These are phyloP conservation scores for Rubia tinctorum DNA, from an alignment of 305 asterid genomes.

Conservation along the genomic window DNA sequence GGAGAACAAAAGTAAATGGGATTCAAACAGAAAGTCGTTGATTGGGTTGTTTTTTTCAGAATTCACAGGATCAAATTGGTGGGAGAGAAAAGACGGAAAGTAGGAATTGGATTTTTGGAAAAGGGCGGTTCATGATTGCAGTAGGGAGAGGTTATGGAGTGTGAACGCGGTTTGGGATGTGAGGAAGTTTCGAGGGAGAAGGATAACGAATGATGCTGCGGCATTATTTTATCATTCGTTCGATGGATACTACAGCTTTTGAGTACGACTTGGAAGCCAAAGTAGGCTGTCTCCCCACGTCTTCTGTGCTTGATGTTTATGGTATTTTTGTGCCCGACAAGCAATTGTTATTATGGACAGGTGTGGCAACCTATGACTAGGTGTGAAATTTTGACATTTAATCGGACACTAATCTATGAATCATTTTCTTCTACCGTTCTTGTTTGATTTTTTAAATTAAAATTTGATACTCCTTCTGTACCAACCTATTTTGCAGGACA, in stretches of 20 bases:
- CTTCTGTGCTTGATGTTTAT: not conserved
- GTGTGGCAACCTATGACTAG: slow-evolving; percentile 3
- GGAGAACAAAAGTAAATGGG: slow-evolving; percentile 17
- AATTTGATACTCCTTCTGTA: no score
- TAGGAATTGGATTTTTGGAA: not conserved
- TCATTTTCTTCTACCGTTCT: not conserved
- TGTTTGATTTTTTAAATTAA: no score
- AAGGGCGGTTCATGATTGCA: not conserved
- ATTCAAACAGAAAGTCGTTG: slow-evolving; percentile 15
- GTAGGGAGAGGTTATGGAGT: slow-evolving; percentile 10
- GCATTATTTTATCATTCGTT: not conserved
- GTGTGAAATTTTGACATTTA: not conserved
- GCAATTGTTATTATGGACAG: not conserved
- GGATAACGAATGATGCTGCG: not conserved
- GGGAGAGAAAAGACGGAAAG: not conserved
- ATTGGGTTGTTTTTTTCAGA: not conserved
- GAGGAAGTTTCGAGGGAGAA: slow-evolving; percentile 34
- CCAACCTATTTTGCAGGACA: no score
- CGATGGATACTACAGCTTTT: not conserved
- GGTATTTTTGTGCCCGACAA: not conserved
- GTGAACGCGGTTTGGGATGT: slow-evolving; percentile 43
- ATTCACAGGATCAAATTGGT: not conserved
- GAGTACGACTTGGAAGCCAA: not conserved
- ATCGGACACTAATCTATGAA: not conserved
- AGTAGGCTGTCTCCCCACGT: slow-evolving; percentile 1